A percentile compares a stretch with the other conserved stretches of the same genome.
phyloP scores from a whole-genome alignment of 2,329 filamentous ascomycete species.

The Sphaerulina vaccinii region DNA sequence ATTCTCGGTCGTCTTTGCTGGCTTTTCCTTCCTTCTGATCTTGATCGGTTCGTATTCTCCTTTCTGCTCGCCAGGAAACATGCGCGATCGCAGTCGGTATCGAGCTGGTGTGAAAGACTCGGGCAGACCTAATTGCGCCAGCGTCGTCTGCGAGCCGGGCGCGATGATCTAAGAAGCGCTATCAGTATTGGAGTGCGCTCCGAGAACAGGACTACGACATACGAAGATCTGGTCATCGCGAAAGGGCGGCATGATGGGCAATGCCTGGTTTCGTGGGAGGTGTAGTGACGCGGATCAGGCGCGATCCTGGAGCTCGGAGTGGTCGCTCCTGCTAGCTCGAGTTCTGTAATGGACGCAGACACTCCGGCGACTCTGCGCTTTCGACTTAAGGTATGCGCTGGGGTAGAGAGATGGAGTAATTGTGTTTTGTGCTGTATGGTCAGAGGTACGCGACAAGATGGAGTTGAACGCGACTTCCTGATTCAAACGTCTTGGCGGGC shows the following conservation, averaged over 20 bases:
- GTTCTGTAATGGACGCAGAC: too few relatives aligned
- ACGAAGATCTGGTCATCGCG: conserved; percentile 39
- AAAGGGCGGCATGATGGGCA: conserved; percentile 35
- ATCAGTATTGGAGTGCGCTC: background rate
- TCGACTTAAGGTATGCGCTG: background rate
- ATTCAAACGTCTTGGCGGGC: background rate
- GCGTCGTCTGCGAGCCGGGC: conserved; percentile 82
- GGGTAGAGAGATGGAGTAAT: background rate
- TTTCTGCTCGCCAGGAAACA: conserved; percentile 78
- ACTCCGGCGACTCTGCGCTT: background rate
- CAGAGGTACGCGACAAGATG: conserved; percentile 6
- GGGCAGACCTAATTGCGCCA: conserved; percentile 84
- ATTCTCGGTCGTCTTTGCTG: conserved; percentile 8
- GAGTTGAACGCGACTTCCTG: conserved; percentile 1
- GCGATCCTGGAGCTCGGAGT: too few relatives aligned
- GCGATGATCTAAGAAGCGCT: conserved; percentile 58
- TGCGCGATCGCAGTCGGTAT: conserved; percentile 83
- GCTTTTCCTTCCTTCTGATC: conserved; percentile 56
- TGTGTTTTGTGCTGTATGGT: background rate
- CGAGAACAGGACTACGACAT: conserved; percentile 5
- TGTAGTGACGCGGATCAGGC: background rate
- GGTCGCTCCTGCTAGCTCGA: too few relatives aligned
- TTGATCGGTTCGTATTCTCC: conserved; percentile 81
- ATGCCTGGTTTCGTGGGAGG: background rate
- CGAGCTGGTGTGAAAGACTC: conserved; percentile 91